A percentile compares a stretch with the other conserved stretches of the same genome.
Evolutionary conservation across 1,284 basidiomycete genomes (phyloP).

Genomic region (Singerocomus rubriflavus): DNA sequence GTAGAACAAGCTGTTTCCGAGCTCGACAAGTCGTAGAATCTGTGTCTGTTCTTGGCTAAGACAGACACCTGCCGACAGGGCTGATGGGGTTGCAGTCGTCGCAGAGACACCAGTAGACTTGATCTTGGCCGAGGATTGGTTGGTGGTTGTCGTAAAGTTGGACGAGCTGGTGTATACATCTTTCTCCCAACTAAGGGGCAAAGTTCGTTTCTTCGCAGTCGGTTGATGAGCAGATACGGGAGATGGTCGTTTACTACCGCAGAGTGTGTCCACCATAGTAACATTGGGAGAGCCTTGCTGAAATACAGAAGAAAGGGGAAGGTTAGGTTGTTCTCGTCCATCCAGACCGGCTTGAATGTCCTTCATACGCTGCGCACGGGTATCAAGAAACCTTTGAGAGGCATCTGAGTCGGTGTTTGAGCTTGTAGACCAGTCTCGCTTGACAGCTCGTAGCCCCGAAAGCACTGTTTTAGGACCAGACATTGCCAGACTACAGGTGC

Average conservation of each 20-base stretch:
- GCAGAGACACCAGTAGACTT: slow-evolving; percentile 11
- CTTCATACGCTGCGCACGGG: slow-evolving; percentile 46
- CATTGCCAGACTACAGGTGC: slow-evolving; percentile 27
- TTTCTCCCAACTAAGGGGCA: slow-evolving; percentile 50
- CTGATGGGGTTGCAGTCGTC: slow-evolving; percentile 13
- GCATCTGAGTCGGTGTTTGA: slow-evolving; percentile 34
- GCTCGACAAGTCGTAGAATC: slow-evolving; percentile 73
- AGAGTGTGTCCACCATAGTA: slow-evolving; percentile 30
- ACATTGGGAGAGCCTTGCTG: slow-evolving; percentile 18
- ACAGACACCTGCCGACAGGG: slow-evolving; percentile 46
- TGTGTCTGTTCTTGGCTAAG: slow-evolving; percentile 83
- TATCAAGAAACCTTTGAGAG: slow-evolving; percentile 32
- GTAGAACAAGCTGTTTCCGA: slow-evolving; percentile 86
- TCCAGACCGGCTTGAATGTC: slow-evolving; percentile 45
- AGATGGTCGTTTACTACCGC: slow-evolving; percentile 47
- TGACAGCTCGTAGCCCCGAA: slow-evolving; percentile 45
- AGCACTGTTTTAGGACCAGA: slow-evolving; percentile 34
- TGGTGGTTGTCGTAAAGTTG: slow-evolving; percentile 20
- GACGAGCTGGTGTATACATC: slow-evolving; percentile 30
- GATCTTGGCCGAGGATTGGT: slow-evolving; percentile 6
- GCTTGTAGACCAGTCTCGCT: slow-evolving; percentile 45
- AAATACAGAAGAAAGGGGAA: slow-evolving; percentile 19
- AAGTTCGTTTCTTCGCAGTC: slow-evolving; percentile 50
- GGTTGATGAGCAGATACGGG: slow-evolving; percentile 33
- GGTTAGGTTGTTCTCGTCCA: slow-evolving; percentile 12